Evolutionary conservation across 2,329 filamentous ascomycete genomes (phyloP), one percentile per base, ranked within the genome.

Genomic region (Penicillium capsulatum): DNA sequence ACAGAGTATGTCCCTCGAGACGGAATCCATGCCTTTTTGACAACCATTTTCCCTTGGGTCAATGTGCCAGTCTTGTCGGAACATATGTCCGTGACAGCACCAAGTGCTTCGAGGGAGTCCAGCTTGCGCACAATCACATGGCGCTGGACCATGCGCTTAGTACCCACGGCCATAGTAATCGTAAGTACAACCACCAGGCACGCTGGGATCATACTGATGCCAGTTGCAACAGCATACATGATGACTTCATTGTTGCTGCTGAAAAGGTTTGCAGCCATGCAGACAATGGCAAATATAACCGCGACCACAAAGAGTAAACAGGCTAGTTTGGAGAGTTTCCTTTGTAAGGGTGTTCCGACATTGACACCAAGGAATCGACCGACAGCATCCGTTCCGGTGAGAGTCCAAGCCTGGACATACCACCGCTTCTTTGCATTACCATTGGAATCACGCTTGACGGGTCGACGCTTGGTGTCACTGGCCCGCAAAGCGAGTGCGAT

Each of bases 281-380:
- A 81, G 50, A 86, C 79, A 49, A 86, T 76, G 7, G 81, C 81
- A 45, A 81, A 83, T 17, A 86, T 54, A 9, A 86, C 75, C 2
- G 83, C 83, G 36, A 84, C 75, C 19, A 70, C 72, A 55, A 86
- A 85, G 2, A 86, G 73, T 2, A 83, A 60, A n/a, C 85, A 69
- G 14, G 83, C 83, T 35, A 86, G 72, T 58, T 78, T 77, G 33
- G 81, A 83, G 11, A 86, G 69, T 55, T 83, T 84, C 51, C 76
- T 74, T 60, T 85, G 81, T 13, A 86, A 70, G 2, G 83, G 83
- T 7, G 83, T 86, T 32, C 83, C 83, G 10, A 83, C 75, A 39
- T 77, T 82, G 43, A 85, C 74, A 35, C 83, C 82, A 7, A 86
- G 69, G 55, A 86, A 83, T 26, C 73, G 70, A 4, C 78, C 79